Evolutionary conservation across 2,329 filamentous ascomycete genomes (phyloP).

Genomic region (Aureobasidium sp.): DNA sequence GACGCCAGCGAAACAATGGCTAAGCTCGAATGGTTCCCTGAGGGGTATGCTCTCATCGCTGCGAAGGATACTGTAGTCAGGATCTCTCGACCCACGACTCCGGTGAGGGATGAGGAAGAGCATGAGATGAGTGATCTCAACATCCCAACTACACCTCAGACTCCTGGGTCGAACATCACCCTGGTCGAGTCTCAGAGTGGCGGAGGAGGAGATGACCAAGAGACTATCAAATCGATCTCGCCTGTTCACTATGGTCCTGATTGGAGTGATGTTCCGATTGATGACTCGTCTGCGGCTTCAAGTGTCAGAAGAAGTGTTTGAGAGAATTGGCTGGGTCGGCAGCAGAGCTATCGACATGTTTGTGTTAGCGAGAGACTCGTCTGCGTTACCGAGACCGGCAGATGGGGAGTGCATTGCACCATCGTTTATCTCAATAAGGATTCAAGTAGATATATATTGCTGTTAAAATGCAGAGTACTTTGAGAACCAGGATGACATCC

Average conservation of each 20-base stretch:
- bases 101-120: neutral
- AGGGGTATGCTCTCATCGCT: neutral
- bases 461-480: no score
- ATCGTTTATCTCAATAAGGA: no score
- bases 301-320: neutral
- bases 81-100: neutral
- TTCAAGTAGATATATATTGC: no score
- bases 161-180: neutral
- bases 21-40: neutral
- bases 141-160: neutral
- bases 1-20: neutral
- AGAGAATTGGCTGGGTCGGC: no score
- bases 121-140: neutral
- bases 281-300: neutral
- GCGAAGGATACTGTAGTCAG: neutral
- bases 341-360: neutral
- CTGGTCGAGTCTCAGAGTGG: neutral
- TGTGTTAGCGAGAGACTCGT: neutral
- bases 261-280: neutral
- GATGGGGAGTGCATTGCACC: no score
- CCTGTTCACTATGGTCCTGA: neutral
- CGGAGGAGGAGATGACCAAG: neutral
- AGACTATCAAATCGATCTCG: neutral
- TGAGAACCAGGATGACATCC: no score
- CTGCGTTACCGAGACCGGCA: neutral